Evolutionary conservation across 768 basidiomycete species (phyloP).

Genomic region (Mycena floridula): DNA sequence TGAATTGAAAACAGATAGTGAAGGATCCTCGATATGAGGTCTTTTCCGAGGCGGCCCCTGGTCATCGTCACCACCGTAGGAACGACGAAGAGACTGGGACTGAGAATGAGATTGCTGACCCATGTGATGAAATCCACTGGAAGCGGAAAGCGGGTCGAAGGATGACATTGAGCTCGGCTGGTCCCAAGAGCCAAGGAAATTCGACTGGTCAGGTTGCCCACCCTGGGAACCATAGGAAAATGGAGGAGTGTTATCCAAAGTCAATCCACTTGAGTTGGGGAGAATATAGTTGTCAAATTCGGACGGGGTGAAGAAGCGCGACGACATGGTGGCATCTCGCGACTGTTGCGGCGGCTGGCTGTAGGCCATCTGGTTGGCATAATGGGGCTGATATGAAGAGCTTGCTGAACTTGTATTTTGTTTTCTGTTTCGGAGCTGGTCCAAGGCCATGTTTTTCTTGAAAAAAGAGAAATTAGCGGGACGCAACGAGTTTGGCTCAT

Average conservation of each 20-base stretch:
- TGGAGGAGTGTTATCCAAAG: background rate
- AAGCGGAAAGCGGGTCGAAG: too few relatives aligned
- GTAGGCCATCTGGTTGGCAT: constrained; percentile 20
- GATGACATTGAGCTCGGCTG: too few relatives aligned
- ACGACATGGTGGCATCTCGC: constrained; percentile 65
- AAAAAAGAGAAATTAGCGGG: background rate
- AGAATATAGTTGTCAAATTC: constrained; percentile 58
- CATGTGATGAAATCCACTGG: too few relatives aligned
- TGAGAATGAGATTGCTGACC: too few relatives aligned
- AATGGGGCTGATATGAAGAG: background rate
- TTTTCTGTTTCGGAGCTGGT: constrained; percentile 41
- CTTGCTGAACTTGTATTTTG: constrained; percentile 10
- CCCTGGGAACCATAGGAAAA: too few relatives aligned
- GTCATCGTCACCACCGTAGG: constrained; percentile 28
- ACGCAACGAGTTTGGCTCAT: too few relatives aligned
- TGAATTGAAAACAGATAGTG: constrained; percentile 31
- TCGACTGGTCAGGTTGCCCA: too few relatives aligned
- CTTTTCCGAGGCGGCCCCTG: constrained; percentile 71
- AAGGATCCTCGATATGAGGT: constrained; percentile 48
- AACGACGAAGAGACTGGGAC: too few relatives aligned
- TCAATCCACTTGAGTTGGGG: constrained; percentile 64
- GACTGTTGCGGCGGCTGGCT: constrained; percentile 56
- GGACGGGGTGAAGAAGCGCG: constrained; percentile 52
- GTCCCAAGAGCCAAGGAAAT: too few relatives aligned
- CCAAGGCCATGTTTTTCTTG: constrained; percentile 36